These are phyloP conservation scores for Trichodelitschia bisporula DNA, from an alignment of 495 filamentous ascomycete genomes.

Conservation along the genomic window DNA sequence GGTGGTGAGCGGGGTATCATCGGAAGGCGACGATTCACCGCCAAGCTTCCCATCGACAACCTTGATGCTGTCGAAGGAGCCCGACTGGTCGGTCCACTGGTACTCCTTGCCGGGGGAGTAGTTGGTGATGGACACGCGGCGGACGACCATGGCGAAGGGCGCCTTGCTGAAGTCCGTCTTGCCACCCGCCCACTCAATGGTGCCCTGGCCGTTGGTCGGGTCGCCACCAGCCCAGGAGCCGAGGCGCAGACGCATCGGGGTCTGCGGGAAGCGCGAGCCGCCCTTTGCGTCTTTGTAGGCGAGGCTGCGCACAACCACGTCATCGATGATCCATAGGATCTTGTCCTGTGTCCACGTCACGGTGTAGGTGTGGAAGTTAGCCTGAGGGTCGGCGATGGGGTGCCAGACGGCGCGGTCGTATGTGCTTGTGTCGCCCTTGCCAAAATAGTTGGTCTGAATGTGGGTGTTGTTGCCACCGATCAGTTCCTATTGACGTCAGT, in stretches of 20 bases:
- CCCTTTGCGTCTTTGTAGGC: constrained; percentile 25
- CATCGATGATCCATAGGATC: constrained; percentile 55
- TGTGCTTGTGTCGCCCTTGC: constrained; percentile 46
- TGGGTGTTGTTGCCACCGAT: constrained; percentile 28
- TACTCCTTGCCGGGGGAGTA: constrained; percentile 44
- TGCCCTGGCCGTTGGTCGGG: constrained; percentile 18
- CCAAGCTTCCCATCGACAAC: constrained; percentile 4
- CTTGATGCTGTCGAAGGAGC: constrained; percentile 19
- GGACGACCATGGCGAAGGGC: constrained; percentile 57
- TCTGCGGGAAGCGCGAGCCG: constrained; percentile 51
- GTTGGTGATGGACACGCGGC: constrained; percentile 39
- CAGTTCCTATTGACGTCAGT: too few relatives aligned
- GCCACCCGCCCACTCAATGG: constrained; percentile 59
- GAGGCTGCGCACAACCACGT: constrained; percentile 37
- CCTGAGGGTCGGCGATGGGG: constrained; percentile 24
- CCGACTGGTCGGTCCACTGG: constrained; percentile 36
- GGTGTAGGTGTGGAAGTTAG: constrained; percentile 59
- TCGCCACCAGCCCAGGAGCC: constrained; percentile 81
- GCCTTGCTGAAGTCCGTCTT: constrained; percentile 39
- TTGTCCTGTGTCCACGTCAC: constrained; percentile 51
- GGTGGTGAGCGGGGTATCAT: too few relatives aligned
- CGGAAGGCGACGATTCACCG: too few relatives aligned
- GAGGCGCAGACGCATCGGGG: constrained; percentile 61
- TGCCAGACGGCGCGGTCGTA: constrained; percentile 39
- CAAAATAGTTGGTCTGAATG: constrained; percentile 68